phyloP scores from a whole-genome alignment of 78 protist genomes.

The Polysphondylium violaceum region DNA sequence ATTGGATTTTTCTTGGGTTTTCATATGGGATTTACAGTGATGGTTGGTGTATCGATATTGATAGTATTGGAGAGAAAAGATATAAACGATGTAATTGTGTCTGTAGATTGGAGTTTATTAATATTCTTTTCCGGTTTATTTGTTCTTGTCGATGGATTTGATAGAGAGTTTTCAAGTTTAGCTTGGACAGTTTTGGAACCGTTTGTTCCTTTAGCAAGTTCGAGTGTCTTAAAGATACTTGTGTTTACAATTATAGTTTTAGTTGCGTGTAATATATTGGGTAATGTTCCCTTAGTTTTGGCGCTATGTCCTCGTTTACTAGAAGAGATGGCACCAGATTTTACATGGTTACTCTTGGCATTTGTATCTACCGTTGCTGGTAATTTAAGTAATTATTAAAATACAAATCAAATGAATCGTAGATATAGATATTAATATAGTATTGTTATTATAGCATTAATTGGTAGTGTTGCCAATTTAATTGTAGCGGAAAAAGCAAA shows the following conservation, averaged over 20 bases:
- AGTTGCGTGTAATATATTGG: constrained; percentile 16
- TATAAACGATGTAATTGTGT: background rate
- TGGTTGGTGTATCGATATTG: constrained; percentile 42
- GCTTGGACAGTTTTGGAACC: constrained; percentile 31
- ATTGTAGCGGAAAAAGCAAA: constrained; percentile 46
- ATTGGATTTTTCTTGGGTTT: constrained; percentile 44
- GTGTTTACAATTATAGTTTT: constrained; percentile 7
- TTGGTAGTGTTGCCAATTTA: constrained; percentile 43
- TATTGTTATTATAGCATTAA: too few relatives aligned
- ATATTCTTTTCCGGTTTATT: constrained; percentile 48
- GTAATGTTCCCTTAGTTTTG: constrained; percentile 56
- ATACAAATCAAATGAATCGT: too few relatives aligned
- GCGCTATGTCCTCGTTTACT: constrained; percentile 32
- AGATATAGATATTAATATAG: too few relatives aligned
- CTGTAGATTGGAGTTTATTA: constrained; percentile 49
- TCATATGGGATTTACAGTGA: constrained; percentile 58
- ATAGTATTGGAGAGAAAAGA: constrained; percentile 32
- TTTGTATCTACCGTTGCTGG: constrained; percentile 61
- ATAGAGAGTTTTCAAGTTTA: constrained; percentile 32
- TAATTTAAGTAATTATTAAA: too few relatives aligned
- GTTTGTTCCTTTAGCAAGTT: constrained; percentile 1
- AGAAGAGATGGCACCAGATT: background rate
- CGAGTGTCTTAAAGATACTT: constrained; percentile 2
- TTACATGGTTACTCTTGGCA: constrained; percentile 50
- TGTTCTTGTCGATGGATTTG: constrained; percentile 56